These are phyloP conservation scores for Yamadazyma paraphyllophila DNA, from an alignment of 805 yeast species.

Conservation along the genomic window DNA sequence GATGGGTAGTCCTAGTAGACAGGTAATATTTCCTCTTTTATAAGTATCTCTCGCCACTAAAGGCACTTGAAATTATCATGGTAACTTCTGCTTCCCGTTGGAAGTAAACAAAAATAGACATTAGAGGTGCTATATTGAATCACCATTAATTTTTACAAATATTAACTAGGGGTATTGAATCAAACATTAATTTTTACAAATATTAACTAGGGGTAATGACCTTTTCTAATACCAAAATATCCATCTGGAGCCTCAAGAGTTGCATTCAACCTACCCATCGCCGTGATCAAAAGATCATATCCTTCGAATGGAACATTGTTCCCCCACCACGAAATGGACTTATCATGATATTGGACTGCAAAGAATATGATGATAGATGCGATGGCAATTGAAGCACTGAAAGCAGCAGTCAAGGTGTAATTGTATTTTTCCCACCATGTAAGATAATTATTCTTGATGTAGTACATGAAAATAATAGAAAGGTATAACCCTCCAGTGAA, in stretches of 20 bases:
- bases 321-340: slow-evolving; percentile 63
- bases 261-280: slow-evolving; percentile 27
- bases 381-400: slow-evolving; percentile 60
- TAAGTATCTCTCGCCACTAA: no score
- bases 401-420: slow-evolving; percentile 55
- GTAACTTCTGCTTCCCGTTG: no score
- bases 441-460: slow-evolving; percentile 45
- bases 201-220: slow-evolving; percentile 22
- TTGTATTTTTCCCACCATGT: slow-evolving; percentile 73
- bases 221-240: slow-evolving; percentile 28
- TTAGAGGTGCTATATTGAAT: no score
- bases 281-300: slow-evolving; percentile 34
- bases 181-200: neutral
- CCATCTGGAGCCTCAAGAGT: slow-evolving; percentile 27
- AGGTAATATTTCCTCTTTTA: no score
- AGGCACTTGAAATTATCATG: no score
- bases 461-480: slow-evolving; percentile 55
- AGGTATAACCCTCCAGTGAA: slow-evolving; percentile 59
- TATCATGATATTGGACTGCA: slow-evolving; percentile 44
- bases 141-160: neutral
- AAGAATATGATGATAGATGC: slow-evolving; percentile 59
- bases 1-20: no score
- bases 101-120: no score
- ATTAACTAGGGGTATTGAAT: neutral
- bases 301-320: slow-evolving; percentile 34